Base-by-base conservation (phyloP, 2,329 filamentous ascomycete species). In the Bisporella sp. region DNA sequence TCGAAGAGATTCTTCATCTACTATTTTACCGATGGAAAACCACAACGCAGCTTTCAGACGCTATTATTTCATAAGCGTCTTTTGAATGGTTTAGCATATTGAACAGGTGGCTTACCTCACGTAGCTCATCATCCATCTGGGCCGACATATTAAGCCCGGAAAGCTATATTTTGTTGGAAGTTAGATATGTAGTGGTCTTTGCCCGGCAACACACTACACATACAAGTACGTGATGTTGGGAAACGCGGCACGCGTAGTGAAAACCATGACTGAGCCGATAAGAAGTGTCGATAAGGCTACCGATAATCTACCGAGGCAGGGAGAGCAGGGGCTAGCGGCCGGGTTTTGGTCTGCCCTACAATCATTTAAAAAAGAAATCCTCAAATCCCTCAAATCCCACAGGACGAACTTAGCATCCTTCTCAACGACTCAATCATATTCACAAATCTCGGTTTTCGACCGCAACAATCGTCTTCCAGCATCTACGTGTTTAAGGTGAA, bases 11-110 rank as follows among this genome's bases (percentile, higher is more conserved):
- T 95, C 86, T 57, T 92, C 84, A 66, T 97, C 92, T 56, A 96
- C 87, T 53, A 95, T 92, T 65, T 89, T 87, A 58, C 89, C 88
- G 53, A 95, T 80, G 29, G 84, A 80, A 63, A 85, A 85, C 89
- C 89, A 95, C 29, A 95, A 79, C 11, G 87, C 86, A 35, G 87
- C 82, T 73, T 95, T 95, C 61, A 93, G 79, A 56, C 85, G 83
- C 85, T 96, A 57, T 6, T 40, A 40, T 3, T 29, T n/a, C 35
- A 31, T 31, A 3, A 42, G 32, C 47, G 52, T 21, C 39, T 30
- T 37, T 6, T 31, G 11, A 45, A n/a, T 12, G 6, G 35, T 9
- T 37, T 37, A n/a, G 35, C 35, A 37, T 37, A 37, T 35, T 11
- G 31, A 31, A 37, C 29, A 29, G 29, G 21, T 21, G 21, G 46